These are phyloP conservation scores for Cryptococcus sp. DNA, from an alignment of 1,284 basidiomycete species.

Conservation along the genomic window DNA sequence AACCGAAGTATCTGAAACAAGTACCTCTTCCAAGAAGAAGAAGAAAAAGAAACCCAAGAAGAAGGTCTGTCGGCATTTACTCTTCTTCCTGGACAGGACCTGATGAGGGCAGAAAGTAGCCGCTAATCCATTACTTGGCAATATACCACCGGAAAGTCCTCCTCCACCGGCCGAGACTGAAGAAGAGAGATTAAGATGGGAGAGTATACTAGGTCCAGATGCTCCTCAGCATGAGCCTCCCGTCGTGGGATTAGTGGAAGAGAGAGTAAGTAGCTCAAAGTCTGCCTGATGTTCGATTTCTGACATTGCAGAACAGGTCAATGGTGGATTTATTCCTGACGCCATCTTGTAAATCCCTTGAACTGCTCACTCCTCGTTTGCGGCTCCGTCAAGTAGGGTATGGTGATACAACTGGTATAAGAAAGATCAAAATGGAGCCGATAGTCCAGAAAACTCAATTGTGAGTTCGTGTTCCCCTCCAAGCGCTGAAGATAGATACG, in stretches of 20 bases:
- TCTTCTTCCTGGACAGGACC: not conserved
- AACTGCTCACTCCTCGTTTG: constrained; percentile 31
- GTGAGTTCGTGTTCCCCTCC: constrained; percentile 14
- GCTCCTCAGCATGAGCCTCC: not conserved
- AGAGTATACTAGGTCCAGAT: not conserved
- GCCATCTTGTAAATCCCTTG: constrained; percentile 25
- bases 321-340: constrained; percentile 17
- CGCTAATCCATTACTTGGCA: constrained; percentile 10
- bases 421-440: constrained; percentile 44
- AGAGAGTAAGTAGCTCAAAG: constrained; percentile 14
- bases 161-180: constrained; percentile 11
- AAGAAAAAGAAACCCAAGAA: constrained; percentile 1
- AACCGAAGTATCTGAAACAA: no score
- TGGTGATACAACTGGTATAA: constrained; percentile 32
- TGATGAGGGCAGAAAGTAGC: constrained; percentile 3
- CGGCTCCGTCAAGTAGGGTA: constrained; percentile 28
- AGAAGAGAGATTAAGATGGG: constrained; percentile 20
- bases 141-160: constrained; percentile 17
- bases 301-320: not conserved
- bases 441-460: constrained; percentile 43
- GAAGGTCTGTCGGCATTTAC: not conserved
- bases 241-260: constrained; percentile 5
- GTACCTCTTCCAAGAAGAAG: not conserved
- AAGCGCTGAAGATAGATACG: constrained; percentile 25
- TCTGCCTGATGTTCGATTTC: not conserved